These are phyloP conservation scores for Xylaria sp. DNA, from an alignment of 2,329 filamentous ascomycete genomes.

Conservation along the genomic window DNA sequence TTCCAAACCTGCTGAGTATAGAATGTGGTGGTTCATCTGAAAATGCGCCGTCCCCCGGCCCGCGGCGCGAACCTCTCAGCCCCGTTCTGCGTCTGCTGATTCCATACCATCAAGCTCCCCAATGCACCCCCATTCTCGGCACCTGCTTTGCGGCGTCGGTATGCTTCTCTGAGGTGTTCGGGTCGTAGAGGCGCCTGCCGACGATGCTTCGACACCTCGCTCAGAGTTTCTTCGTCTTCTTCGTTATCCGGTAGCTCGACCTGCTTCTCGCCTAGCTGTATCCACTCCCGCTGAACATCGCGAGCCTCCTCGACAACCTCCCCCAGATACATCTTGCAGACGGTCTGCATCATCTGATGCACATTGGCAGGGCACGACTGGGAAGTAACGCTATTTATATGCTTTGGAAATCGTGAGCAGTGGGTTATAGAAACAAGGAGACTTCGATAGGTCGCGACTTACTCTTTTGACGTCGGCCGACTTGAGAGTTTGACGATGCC, in stretches of 20 bases:
- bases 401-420: slow-evolving; percentile 42
- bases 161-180: slow-evolving; percentile 74
- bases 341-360: slow-evolving; percentile 73
- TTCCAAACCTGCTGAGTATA: background rate
- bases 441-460: slow-evolving; percentile 32
- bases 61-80: slow-evolving; percentile 61
- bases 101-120: slow-evolving; percentile 63
- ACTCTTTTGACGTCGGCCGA: slow-evolving; percentile 71
- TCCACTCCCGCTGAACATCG: slow-evolving; percentile 72
- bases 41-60: slow-evolving; percentile 56
- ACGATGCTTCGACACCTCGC: slow-evolving; percentile 40
- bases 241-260: slow-evolving; percentile 50
- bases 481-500: slow-evolving; percentile 69
- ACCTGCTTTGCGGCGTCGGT: slow-evolving; percentile 66
- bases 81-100: slow-evolving; percentile 61
- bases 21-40: slow-evolving; percentile 44
- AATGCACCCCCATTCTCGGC: slow-evolving; percentile 63
- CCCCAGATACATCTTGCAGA: slow-evolving; percentile 76
- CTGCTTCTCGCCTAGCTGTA: slow-evolving; percentile 60
- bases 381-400: slow-evolving; percentile 79
- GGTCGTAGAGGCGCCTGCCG: slow-evolving; percentile 66
- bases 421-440: background rate
- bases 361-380: slow-evolving; percentile 76
- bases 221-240: slow-evolving; percentile 40
- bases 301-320: slow-evolving; percentile 75